phyloP scores from a whole-genome alignment of 2,329 filamentous ascomycete species.

The Dryadomyces quercivorus region DNA sequence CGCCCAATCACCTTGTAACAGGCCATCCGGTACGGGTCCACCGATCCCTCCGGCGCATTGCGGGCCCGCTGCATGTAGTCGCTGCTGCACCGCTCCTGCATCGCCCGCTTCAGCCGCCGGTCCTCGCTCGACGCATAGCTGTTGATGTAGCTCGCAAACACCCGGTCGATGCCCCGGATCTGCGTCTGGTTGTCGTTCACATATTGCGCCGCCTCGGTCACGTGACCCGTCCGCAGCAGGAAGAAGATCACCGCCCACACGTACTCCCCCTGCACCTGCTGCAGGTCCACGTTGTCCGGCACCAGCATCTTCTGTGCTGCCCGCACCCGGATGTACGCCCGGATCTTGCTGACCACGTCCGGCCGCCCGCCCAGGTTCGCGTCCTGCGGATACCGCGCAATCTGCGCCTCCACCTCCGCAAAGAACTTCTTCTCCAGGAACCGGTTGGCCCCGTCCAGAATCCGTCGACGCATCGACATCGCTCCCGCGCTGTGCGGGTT shows the following conservation, averaged over 20 bases:
- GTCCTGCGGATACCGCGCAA: conserved; percentile 75
- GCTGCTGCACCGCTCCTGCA: conserved; percentile 78
- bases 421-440: conserved; percentile 78
- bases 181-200: conserved; percentile 66
- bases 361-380: conserved; percentile 84
- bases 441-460: conserved; percentile 65
- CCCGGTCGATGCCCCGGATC: conserved; percentile 83
- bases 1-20: conserved; percentile 96
- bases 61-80: conserved; percentile 79
- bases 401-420: conserved; percentile 60
- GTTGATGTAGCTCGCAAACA: conserved; percentile 78
- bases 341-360: conserved; percentile 78
- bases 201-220: conserved; percentile 75
- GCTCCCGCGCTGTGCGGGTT: conserved; percentile 50
- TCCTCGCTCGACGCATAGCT: conserved; percentile 70
- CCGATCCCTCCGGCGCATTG: conserved; percentile 72
- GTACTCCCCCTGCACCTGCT: conserved; percentile 69
- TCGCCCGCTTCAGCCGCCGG: conserved; percentile 60
- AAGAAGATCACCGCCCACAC: conserved; percentile 94
- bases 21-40: conserved; percentile 91
- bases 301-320: conserved; percentile 72
- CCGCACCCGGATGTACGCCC: conserved; percentile 78
- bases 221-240: conserved; percentile 71
- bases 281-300: conserved; percentile 67
- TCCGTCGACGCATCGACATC: conserved; percentile 60